phyloP scores from a whole-genome alignment of 371 early-diverging fungal genomes.

The Mortierella sp. region DNA sequence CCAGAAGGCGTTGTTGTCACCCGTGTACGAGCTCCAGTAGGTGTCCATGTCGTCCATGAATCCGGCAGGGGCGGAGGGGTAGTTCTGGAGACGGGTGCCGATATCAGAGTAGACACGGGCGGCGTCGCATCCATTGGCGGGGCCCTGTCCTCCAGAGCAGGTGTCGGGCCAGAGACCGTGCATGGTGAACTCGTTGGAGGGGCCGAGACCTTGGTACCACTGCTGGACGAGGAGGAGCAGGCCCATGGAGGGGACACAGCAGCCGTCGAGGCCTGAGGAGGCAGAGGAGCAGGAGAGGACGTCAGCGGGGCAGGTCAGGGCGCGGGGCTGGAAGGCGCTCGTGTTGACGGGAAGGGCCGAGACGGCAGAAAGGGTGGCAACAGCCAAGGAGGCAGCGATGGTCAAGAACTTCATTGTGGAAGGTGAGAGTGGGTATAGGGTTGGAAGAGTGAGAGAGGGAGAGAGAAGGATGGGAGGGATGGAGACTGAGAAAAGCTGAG shows the following conservation, averaged over 20 bases:
- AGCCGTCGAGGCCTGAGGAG: slow-evolving; percentile 60
- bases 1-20: slow-evolving; percentile 62
- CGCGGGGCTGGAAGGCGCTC: slow-evolving; percentile 29
- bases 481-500: too few relatives aligned
- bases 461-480: not conserved
- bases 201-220: slow-evolving; percentile 69
- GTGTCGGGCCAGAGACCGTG: slow-evolving; percentile 90
- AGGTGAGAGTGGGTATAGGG: not conserved
- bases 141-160: slow-evolving; percentile 74
- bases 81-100: slow-evolving; percentile 41
- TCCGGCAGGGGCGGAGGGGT: slow-evolving; percentile 26
- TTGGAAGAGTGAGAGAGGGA: not conserved
- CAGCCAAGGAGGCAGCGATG: slow-evolving; percentile 55
- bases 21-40: slow-evolving; percentile 84
- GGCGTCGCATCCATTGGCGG: slow-evolving; percentile 76
- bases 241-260: slow-evolving; percentile 81
- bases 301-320: slow-evolving; percentile 60
- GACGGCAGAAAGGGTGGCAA: slow-evolving; percentile 58
- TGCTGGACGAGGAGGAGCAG: slow-evolving; percentile 70
- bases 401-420: slow-evolving; percentile 62
- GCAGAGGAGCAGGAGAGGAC: slow-evolving; percentile 61
- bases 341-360: slow-evolving; percentile 38
- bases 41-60: slow-evolving; percentile 72
- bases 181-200: slow-evolving; percentile 69
- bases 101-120: slow-evolving; percentile 63